Base-by-base conservation (phyloP, 352 stramenopile genomes). In the Poterioochromonas sp. region DNA sequence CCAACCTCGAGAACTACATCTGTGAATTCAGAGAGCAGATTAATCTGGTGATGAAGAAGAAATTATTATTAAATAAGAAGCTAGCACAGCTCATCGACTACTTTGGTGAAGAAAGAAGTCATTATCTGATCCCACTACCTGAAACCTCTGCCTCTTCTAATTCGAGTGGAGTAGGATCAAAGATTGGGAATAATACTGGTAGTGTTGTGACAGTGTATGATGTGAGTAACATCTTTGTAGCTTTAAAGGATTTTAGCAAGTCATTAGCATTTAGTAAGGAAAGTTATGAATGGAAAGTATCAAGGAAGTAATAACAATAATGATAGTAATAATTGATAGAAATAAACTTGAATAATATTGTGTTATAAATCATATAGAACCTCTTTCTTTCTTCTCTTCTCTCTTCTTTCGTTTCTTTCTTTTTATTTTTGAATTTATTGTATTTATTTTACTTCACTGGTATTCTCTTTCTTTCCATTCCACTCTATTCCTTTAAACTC, bases 31-130 rank as follows among this genome's bases (percentile, higher is more conserved):
- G 40, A 26, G 63, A 43, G 11, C 40, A 15, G 11, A 26, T 73
- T 8, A 12, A 8, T n/a, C 29, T n/a, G 18, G 2, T 73, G 37
- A 43, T 15, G 34, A 43, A 51, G 37, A 11, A 20, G 35, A 43
- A 32, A 49, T 5, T n/a, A 15, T 29, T 43, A 49, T 12, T 73
- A 3, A 5, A 47, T 1, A 15, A 47, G 37, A 73, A 73, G 32
- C 47, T 49, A 26, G 35, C 2, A 15, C 8, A 5, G 37, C 29
- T 73, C 8, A 32, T 73, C 8, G 63, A 73, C 8, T 73, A 73
- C 37, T 73, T 73, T 32, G 63, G 63, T 12, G 63, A 73, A 49
- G 63, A 73, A 5, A n/a, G n/a, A n/a, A n/a, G n/a, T n/a, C n/a
- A n/a, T n/a, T n/a, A n/a, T n/a, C n/a, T n/a, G n/a, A n/a, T n/a